Evolutionary conservation across 306 rosid species (phyloP), one percentile per base, ranked within the genome.

Genomic region (Argentina anserina): DNA sequence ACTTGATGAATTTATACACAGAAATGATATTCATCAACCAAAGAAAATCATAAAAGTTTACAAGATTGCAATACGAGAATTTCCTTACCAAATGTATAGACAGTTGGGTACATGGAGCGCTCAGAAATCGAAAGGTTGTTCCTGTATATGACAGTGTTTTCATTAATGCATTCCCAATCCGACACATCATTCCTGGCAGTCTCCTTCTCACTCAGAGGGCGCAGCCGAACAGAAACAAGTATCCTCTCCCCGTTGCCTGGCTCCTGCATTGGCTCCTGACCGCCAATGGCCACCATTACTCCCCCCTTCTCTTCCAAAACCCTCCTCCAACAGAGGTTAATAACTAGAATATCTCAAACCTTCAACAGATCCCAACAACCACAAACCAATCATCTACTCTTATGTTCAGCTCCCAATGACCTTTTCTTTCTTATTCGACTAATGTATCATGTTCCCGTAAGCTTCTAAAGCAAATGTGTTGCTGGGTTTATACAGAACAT

Each of bases 101-200:
- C 96, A 59, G 96, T 85, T 81, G 99, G 99, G 82, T 90, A 95
- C 75, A 94, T 78, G 77, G 99, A 91, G 80, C 97, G 92, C 53
- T 95, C 99, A 73, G 99, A 82, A 88, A 90, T 88, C 50, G 97
- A 87, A 81, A 95, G 84, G 47, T 83, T 90, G 80, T 76, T 95
- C 80, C 97, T 90, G 86, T 84, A 88, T 67, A 95, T 82, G 90
- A 95, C 69, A 34, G 96, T 87, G 76, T 75, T 81, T 36, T 91
- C 95, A 79, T 87, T 95, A 73, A 91, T 90, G 83, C 97, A 90
- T 84, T 95, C 99, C 99, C 97, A 95, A 61, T 95, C 99, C 5
- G 92, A 85, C 15, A 87, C 87, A 81, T 92, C 97, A 50, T 86
- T 81, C 78, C 87, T 91, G 21, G 83, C 69, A 45, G 78, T 47